Evolutionary conservation across 208 protist species (phyloP), one percentile per base, ranked within the genome.

Genomic region (Vickermania ingenoplastis): DNA sequence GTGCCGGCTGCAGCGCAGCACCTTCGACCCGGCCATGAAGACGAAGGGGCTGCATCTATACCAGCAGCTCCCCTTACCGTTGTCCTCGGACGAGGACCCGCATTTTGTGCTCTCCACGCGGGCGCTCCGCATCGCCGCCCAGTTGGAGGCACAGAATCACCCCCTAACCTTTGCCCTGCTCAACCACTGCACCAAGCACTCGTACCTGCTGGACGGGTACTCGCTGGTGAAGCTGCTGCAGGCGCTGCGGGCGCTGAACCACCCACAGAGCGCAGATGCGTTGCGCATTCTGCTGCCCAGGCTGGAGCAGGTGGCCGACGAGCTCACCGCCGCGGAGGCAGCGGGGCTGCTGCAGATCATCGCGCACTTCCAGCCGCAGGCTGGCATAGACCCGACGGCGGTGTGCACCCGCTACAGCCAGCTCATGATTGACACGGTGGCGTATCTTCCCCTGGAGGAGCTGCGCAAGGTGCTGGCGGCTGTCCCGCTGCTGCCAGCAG

Each of bases 131-230:
- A 54, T 61, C 7, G 81, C 75, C 23, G 77, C 79, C 21, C 80
- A 91, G 65, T 89, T 94, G 49, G 61, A 70, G 22, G 70, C 69
- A 26, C 61, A 65, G 23, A 41, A 70, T 30, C 53, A 75, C 17
- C 73, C 77, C 1, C 30, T 64, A 24, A 86, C 82, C n/a, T 86
- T 82, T 58, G 71, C 76, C 3, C 61, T 92, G 14, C 71, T 94
- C 41, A 86, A 91, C 55, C 82, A 91, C 31, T 53, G 84, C 55
- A 89, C 83, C 0, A 67, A 75, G 11, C 81, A 94, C 63, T 70
- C 75, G 13, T 91, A 80, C 52, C 53, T 91, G 54, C 67, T 94
- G 3, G 84, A 92, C 53, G 81, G 72, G 1, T 67, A 71, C 31
- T 59, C 53, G 31, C 57, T 91, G 26, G 77, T 67, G 22, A 65